These are phyloP conservation scores for Crassisporium funariophilum DNA, from an alignment of 768 basidiomycete genomes.

Conservation along the genomic window DNA sequence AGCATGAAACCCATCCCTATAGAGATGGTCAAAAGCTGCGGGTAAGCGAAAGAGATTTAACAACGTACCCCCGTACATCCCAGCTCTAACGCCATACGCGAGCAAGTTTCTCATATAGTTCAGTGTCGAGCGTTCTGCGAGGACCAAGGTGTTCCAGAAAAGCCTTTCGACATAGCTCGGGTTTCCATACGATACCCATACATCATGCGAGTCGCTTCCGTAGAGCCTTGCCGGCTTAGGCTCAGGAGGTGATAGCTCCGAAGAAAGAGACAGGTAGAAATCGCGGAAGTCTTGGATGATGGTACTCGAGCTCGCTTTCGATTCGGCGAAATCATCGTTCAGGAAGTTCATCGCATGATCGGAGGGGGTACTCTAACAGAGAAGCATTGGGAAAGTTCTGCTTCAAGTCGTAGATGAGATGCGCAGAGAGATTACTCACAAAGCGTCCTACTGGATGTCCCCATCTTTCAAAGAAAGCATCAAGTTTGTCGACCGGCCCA, in stretches of 20 bases:
- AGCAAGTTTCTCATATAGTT: slow-evolving; percentile 59
- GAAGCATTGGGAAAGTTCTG: slow-evolving; percentile 26
- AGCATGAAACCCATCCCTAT: slow-evolving; percentile 47
- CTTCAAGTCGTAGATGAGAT: neutral
- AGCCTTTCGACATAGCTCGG: slow-evolving; percentile 31
- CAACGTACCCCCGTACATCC: slow-evolving; percentile 52
- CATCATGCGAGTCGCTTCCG: too few relatives aligned
- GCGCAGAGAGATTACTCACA: slow-evolving; percentile 27
- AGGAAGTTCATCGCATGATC: slow-evolving; percentile 65
- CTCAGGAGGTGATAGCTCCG: neutral
- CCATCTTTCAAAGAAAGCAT: slow-evolving; percentile 41
- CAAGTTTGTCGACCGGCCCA: slow-evolving; percentile 45
- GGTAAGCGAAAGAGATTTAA: neutral
- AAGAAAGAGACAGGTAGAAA: slow-evolving; percentile 31
- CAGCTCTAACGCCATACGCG: slow-evolving; percentile 57
- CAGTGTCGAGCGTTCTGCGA: slow-evolving; percentile 46
- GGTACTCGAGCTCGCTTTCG: slow-evolving; percentile 17
- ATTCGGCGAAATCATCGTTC: slow-evolving; percentile 44
- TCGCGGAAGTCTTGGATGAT: slow-evolving; percentile 33
- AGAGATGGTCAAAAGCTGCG: neutral
- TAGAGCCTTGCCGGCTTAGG: slow-evolving; percentile 3
- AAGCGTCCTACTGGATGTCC: slow-evolving; percentile 38
- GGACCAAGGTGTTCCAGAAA: slow-evolving; percentile 45
- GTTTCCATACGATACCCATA: too few relatives aligned
- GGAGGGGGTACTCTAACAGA: slow-evolving; percentile 47